Evolutionary conservation across 768 basidiomycete genomes (phyloP), one percentile per base, ranked within the genome.

Genomic region (Neoboletus brunneissimus): DNA sequence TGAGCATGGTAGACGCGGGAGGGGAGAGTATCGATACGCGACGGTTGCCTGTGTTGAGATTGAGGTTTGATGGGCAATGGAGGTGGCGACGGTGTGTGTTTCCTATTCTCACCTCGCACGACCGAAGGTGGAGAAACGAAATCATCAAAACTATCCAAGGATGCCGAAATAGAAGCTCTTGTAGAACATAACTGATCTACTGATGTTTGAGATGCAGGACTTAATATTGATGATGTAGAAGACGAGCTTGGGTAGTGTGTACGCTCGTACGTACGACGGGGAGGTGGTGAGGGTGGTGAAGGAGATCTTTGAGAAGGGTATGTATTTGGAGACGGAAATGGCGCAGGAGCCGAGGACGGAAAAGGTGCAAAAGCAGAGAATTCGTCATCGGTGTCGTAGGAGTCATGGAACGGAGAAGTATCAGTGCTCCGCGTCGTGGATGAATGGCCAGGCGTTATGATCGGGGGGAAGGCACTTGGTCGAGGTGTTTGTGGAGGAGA

Each of bases 291-390:
- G 1, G 68, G 67, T 1, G 66, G 61, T 23, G 73, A 65, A 31
- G 69, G 53, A 2, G 63, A 55, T 38, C 58, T 40, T 40, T n/a
- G 64, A 43, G 47, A 51, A 35, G 51, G 58, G 51, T 57, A 48
- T 58, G 59, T 12, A 46, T 51, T 20, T 16, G 40, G 44, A 35
- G 51, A 42, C 15, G 55, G 49, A 46, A 54, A 56, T 45, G 51
- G 49, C 1, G 64, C 46, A 40, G 49, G 34, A 20, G 45, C 31
- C 7, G 60, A 34, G 40, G 64, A 48, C 7, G 75, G 60, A 23
- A 75, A 72, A 5, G 73, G 70, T 51, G 71, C 58, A 62, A 82
- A 80, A 38, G 82, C 82, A 6, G 79, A 74, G 61, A 86, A 88
- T 47, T 85, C 82, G 53, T 77, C 76, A 38, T 74, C 67, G 0